phyloP scores from a whole-genome alignment of 1,284 basidiomycete species.

The Naganishia albida region DNA sequence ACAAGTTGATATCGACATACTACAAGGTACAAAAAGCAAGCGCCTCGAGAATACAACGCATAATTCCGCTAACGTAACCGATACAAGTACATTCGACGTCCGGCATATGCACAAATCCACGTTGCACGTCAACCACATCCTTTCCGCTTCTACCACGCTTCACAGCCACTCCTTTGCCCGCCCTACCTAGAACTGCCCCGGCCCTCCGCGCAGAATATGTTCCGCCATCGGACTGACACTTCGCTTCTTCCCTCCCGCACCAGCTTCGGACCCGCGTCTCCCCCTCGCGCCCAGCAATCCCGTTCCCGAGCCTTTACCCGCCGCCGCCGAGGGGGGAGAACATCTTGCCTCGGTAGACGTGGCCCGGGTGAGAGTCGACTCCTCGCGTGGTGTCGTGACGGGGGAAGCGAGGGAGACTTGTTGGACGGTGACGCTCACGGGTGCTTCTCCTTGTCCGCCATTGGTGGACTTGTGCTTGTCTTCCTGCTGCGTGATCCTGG shows the following conservation, averaged over 20 bases:
- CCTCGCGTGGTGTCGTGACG: neutral
- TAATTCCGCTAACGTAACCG: too few relatives aligned
- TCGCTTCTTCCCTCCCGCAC: slow-evolving; percentile 9
- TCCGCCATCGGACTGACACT: slow-evolving; percentile 28
- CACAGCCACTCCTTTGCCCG: too few relatives aligned
- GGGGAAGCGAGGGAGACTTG: slow-evolving; percentile 16
- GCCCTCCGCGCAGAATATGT: slow-evolving; percentile 23
- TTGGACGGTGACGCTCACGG: slow-evolving; percentile 16
- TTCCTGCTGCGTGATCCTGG: neutral
- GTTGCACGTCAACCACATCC: too few relatives aligned
- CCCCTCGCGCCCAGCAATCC: neutral
- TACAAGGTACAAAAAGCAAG: too few relatives aligned
- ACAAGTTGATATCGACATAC: too few relatives aligned
- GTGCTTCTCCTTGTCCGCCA: neutral
- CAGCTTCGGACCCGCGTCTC: slow-evolving; percentile 1
- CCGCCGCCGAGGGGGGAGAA: neutral
- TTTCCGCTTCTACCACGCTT: too few relatives aligned
- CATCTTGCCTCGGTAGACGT: neutral
- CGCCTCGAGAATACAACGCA: too few relatives aligned
- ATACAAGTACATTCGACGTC: too few relatives aligned
- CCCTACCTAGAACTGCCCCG: slow-evolving; percentile 17
- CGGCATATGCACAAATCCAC: too few relatives aligned
- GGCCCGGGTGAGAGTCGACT: neutral
- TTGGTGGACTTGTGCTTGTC: slow-evolving; percentile 13
- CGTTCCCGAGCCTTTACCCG: neutral